These are phyloP conservation scores for Thozetella sp. DNA, from an alignment of 495 filamentous ascomycete species.

Conservation along the genomic window DNA sequence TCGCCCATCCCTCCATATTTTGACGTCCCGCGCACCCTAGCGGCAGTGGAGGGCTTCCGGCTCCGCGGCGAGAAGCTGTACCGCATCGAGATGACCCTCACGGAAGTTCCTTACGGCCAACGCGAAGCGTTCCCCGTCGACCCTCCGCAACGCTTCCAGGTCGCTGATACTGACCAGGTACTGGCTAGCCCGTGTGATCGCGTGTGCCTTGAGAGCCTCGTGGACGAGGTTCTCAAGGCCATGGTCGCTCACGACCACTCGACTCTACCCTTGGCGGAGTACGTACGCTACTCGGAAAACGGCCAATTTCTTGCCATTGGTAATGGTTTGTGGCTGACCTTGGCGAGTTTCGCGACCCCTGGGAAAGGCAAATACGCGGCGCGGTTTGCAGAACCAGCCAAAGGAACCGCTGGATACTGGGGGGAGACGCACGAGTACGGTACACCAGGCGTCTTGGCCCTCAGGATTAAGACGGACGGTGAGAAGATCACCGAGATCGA, in stretches of 20 bases:
- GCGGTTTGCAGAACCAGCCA: constrained; percentile 20
- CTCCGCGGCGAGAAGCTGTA: constrained; percentile 22
- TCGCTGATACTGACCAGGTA: constrained; percentile 14
- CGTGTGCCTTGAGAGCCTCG: constrained; percentile 21
- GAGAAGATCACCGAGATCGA: constrained; percentile 30
- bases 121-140: constrained; percentile 14
- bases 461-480: constrained; percentile 13
- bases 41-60: constrained; percentile 21
- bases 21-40: constrained; percentile 21
- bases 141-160: constrained; percentile 10
- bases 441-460: constrained; percentile 21
- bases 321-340: constrained; percentile 29
- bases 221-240: constrained; percentile 23
- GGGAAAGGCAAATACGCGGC: constrained; percentile 22
- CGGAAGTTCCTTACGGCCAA: constrained; percentile 23
- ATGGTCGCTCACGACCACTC: constrained; percentile 19
- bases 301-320: constrained; percentile 27
- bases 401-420: constrained; percentile 21
- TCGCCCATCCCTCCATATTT: constrained; percentile 25
- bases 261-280: constrained; percentile 21
- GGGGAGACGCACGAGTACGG: constrained; percentile 20
- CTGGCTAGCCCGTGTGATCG: constrained; percentile 14
- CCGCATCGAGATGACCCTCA: constrained; percentile 23
- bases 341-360: constrained; percentile 16
- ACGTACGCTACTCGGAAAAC: constrained; percentile 29